These are phyloP conservation scores for Iodosphaeria phyllophila DNA, from an alignment of 2,329 filamentous ascomycete genomes.

Conservation along the genomic window DNA sequence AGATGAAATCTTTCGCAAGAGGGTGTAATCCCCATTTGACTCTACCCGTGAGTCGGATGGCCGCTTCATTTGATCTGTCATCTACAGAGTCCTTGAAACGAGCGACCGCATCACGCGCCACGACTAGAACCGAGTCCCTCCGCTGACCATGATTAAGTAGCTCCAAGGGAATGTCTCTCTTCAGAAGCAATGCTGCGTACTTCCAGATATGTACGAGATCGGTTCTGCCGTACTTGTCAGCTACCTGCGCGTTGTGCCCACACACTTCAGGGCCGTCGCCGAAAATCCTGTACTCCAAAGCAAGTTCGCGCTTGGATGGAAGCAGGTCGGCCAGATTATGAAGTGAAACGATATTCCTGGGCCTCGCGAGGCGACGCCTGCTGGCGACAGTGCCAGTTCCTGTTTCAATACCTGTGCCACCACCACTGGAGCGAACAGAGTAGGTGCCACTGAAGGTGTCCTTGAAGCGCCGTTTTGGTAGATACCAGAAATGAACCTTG, in stretches of 20 bases:
- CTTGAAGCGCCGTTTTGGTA: constrained; percentile 29
- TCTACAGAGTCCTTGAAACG: constrained; percentile 13
- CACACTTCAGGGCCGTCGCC: constrained; percentile 70
- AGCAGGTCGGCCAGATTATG: constrained; percentile 50
- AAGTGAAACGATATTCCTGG: constrained; percentile 57
- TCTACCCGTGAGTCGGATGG: constrained; percentile 27
- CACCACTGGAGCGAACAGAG: constrained; percentile 39
- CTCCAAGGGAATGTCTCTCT: constrained; percentile 56
- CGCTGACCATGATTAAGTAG: constrained; percentile 34
- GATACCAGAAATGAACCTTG: constrained; percentile 37
- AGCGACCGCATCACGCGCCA: constrained; percentile 43
- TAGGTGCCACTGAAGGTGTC: constrained; percentile 38
- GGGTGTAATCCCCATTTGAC: constrained; percentile 53
- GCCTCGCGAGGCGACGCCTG: constrained; percentile 24
- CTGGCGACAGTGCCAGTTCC: constrained; percentile 35
- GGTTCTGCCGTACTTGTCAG: constrained; percentile 46
- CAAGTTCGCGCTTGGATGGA: constrained; percentile 64
- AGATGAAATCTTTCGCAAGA: constrained; percentile 40
- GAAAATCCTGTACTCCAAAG: constrained; percentile 65
- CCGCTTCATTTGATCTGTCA: constrained; percentile 4
- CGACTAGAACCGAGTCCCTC: constrained; percentile 44
- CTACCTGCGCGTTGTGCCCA: constrained; percentile 63
- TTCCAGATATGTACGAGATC: constrained; percentile 74
- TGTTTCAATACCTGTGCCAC: constrained; percentile 37
- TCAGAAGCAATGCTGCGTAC: constrained; percentile 59